Conservation (phyloP, 2,329 filamentous ascomycete species). For the Phialophora tarda region DNA sequence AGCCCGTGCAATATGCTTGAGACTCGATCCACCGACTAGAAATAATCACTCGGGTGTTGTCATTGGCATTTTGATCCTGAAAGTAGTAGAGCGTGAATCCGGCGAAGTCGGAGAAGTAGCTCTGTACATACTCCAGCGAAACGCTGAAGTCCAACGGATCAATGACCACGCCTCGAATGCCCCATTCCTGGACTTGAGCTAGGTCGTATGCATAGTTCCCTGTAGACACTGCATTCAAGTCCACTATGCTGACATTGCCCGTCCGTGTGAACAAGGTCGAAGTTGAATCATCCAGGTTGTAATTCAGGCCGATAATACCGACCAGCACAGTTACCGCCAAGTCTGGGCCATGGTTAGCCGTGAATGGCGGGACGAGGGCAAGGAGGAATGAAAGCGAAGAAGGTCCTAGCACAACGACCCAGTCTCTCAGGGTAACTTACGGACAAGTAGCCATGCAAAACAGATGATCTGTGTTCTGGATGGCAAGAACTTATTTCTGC, state of each 20-base stretch:
- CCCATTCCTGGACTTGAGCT: slow-evolving; percentile 27
- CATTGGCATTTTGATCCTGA: slow-evolving; percentile 30
- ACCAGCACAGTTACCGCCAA: slow-evolving; percentile 34
- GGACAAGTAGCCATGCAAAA: slow-evolving; percentile 34
- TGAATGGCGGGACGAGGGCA: neutral
- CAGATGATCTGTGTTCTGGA: slow-evolving; percentile 34
- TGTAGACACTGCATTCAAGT: slow-evolving; percentile 26
- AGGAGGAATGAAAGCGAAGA: neutral
- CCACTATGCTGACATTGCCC: slow-evolving; percentile 30
- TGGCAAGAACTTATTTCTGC: slow-evolving; percentile 22
- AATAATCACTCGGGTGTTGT: slow-evolving; percentile 9
- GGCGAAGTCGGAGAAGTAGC: slow-evolving; percentile 21
- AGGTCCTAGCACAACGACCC: neutral
- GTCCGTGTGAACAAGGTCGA: slow-evolving; percentile 18
- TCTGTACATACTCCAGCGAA: slow-evolving; percentile 33
- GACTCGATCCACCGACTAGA: slow-evolving; percentile 28
- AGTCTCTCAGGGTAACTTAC: slow-evolving; percentile 1
- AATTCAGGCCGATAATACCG: slow-evolving; percentile 38
- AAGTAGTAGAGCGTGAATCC: slow-evolving; percentile 33
- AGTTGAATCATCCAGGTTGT: slow-evolving; percentile 31
- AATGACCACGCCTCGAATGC: slow-evolving; percentile 33
- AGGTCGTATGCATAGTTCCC: slow-evolving; percentile 27
- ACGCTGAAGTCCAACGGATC: slow-evolving; percentile 13
- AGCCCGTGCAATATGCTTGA: slow-evolving; percentile 29
- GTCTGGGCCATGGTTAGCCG: neutral